Base-by-base conservation (phyloP, 345 rosid genomes). In the Boechera divaricarpa region DNA sequence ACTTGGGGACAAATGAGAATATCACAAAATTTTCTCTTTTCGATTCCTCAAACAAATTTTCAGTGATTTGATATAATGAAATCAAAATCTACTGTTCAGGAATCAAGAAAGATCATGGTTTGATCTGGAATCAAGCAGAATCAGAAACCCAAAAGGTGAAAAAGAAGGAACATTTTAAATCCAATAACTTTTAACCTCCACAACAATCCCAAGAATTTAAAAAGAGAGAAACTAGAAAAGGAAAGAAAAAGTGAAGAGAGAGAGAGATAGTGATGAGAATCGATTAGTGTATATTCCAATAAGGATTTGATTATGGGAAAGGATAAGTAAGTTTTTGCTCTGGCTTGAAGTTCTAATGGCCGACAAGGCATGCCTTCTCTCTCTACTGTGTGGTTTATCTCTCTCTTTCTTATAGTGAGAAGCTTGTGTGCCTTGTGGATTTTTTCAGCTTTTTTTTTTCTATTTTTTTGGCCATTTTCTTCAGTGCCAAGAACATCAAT, bases 301-400 rank as follows among this genome's bases (percentile, higher is more conserved):
- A 78, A 72, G 73, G 69, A 58, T 74, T 55, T 49, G 55, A 33
- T n/a, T 33, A 66, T 65, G 78, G 78, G 79, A 75, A 76, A 76
- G 64, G 28, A 57, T 72, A 72, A 78, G 73, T 32, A 71, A 72
- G 56, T 41, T 61, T 53, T 70, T 63, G 78, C 69, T 51, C 75
- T 69, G 44, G 54, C 39, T 67, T 42, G 78, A 81, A 77, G 76
- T 70, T 79, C 61, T 49, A 54, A 83, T 71, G 65, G 79, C 79
- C 73, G 81, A 79, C 82, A 80, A 80, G 82, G 82, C 79, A 80
- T 70, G 82, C 75, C 63, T 73, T 79, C 74, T 79, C 82, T 76
- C 79, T 65, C 77, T 81, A 82, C 79, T 81, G 77, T 70, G 67
- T 77, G 53, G 44, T 81, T 11, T 48, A 32, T 61, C 52, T 57